phyloP scores from a whole-genome alignment of 257 asterid genomes.

The Misopates orontium region DNA sequence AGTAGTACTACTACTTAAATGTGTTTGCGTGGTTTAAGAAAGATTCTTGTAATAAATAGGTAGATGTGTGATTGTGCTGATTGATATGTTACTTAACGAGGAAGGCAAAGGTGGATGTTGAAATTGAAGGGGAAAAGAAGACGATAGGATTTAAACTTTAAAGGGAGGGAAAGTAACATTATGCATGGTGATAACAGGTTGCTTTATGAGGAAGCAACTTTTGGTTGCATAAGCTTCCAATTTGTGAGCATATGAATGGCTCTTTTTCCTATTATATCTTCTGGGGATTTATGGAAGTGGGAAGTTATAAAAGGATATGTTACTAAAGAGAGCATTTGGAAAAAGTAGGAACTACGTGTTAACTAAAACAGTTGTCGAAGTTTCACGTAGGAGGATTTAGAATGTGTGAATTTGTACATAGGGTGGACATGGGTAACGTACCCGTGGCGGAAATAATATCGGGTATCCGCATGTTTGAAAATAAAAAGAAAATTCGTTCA shows the following conservation, averaged over 20 bases:
- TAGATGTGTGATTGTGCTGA: constrained; percentile 21
- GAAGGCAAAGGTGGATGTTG: constrained; percentile 56
- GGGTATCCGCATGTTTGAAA: no score
- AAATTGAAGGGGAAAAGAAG: constrained; percentile 47
- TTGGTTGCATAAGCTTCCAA: constrained; percentile 42
- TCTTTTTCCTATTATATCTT: constrained; percentile 31
- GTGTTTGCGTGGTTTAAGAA: background rate
- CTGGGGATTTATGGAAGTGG: constrained; percentile 27
- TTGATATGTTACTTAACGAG: constrained; percentile 48
- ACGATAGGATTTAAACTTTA: constrained; percentile 46
- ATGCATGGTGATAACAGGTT: constrained; percentile 43
- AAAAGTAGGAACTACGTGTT: no score
- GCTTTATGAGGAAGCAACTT: constrained; percentile 45
- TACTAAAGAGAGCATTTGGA: background rate
- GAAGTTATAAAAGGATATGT: constrained; percentile 3
- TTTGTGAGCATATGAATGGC: constrained; percentile 29
- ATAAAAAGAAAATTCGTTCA: no score
- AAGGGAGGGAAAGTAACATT: no score
- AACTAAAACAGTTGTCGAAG: constrained; percentile 8
- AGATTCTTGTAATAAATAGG: constrained; percentile 28
- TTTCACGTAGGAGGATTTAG: background rate
- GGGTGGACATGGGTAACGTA: no score
- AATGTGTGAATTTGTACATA: no score
- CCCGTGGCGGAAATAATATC: no score
- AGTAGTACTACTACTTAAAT: no score